A percentile compares a stretch with the other conserved stretches of the same genome.
Conservation (phyloP, 116 monocot genomes). For the Posidonia oceanica region DNA sequence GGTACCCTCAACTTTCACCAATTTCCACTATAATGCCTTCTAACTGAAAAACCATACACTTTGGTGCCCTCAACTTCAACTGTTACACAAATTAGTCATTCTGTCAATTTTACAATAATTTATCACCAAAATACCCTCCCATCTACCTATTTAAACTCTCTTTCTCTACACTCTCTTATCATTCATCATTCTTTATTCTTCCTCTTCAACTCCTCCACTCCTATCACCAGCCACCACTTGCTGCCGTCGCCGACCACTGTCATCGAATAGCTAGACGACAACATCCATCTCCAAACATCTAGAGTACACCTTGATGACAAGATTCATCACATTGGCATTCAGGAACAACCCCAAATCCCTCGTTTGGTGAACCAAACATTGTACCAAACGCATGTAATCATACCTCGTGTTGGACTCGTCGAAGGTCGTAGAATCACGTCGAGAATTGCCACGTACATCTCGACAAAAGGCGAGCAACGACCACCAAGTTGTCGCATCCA, state of each 20-base stretch:
- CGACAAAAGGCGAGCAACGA: slow-evolving; percentile 27
- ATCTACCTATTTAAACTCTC: too few relatives aligned
- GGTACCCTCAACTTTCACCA: too few relatives aligned
- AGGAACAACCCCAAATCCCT: slow-evolving; percentile 51
- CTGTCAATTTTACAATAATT: too few relatives aligned
- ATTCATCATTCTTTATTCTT: too few relatives aligned
- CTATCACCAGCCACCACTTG: too few relatives aligned
- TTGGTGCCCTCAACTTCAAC: too few relatives aligned
- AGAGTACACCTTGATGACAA: slow-evolving; percentile 63
- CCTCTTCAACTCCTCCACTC: too few relatives aligned
- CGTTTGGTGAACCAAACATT: slow-evolving; percentile 57
- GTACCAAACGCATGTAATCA: slow-evolving; percentile 60
- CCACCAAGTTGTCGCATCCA: slow-evolving; percentile 20
- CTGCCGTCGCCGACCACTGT: background rate
- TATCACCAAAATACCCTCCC: too few relatives aligned
- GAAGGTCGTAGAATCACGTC: slow-evolving; percentile 42
- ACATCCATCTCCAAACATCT: slow-evolving; percentile 66
- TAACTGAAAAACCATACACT: too few relatives aligned
- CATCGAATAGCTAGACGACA: slow-evolving; percentile 48
- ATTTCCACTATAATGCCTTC: too few relatives aligned
- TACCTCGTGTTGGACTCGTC: slow-evolving; percentile 32
- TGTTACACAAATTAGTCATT: too few relatives aligned
- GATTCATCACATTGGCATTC: slow-evolving; percentile 37
- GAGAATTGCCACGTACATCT: slow-evolving; percentile 61
- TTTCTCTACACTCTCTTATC: too few relatives aligned